Base-by-base conservation (phyloP, 495 filamentous ascomycete species). In the Xylaria scruposa region DNA sequence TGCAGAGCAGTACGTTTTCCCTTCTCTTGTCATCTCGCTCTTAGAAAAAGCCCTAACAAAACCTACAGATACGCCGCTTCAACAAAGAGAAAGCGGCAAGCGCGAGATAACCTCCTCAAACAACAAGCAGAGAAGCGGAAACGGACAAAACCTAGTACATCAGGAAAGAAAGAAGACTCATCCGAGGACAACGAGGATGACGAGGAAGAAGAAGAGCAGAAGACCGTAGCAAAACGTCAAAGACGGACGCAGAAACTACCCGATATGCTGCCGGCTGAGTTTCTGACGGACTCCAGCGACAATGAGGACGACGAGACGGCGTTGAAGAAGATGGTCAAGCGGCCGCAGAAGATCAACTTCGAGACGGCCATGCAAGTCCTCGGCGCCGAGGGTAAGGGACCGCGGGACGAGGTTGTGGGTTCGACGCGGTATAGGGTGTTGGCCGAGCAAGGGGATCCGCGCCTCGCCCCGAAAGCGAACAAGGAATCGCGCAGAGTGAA, bases 71-170 rank as follows among this genome's bases (percentile, higher is more conserved):
- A 83, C 79, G 79, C 79, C 17, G 82, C 81, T 19, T 75, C 74
- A 21, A 77, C 81, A 51, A 86, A 84, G 73, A 77, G 78, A 62
- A 86, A 83, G 68, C 81, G 84, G 31, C 83, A 86, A 71, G 82
- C 81, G 74, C 81, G 81, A 56, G 83, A 85, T 74, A 79, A 77
- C 38, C 77, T 83, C 44, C 78, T 84, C 76, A 85, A 82, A 74
- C 73, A 81, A 64, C 83, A 85, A 76, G 84, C 83, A 8, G 76
- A 81, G 78, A 75, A 81, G 68, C 79, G 78, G 54, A 83, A 83
- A 70, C 77, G 77, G 15, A 68, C 71, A 3, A 67, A 63, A 46
- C 68, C 15, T 61, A 78, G 51, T 67, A 71, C 26, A 42, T 64
- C 51, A 49, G 70, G 21, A 44, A 67, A 56, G 26, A 44, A 6